Base-by-base conservation (phyloP, 495 filamentous ascomycete species). In the Aspergillus bertholletiae region DNA sequence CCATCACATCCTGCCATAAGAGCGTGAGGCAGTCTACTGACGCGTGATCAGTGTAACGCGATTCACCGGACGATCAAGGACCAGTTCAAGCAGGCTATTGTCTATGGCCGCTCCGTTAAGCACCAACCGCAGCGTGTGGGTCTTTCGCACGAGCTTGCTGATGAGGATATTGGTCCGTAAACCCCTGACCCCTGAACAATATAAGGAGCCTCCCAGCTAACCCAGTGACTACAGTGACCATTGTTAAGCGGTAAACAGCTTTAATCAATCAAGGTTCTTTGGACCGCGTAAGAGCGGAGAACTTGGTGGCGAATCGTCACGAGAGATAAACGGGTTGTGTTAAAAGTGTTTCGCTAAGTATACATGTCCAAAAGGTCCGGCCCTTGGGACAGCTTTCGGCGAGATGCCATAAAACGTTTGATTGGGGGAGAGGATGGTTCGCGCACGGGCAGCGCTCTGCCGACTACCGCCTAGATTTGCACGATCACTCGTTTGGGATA, bases 121-220 rank as follows among this genome's bases (percentile, higher is more conserved):
- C 94, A 98, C 77, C 94, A 98, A 74, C 94, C 94, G 57, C 95
- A 97, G 75, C 83, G 91, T 56, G 94, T 98, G 55, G 94, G 94
- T 51, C 80, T 98, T 54, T 73, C 84, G 20, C 94, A 98, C 71
- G 89, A 96, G 78, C 79, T 98, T 62, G 88, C 83, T 45, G 94
- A 98, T 72, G 94, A 97, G 74, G 94, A 98, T 74, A 96, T 98
- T 70, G 89, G 93, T 96, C 81, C 75, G 87, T 82, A 49, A 48
- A 47, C 47, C 46, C 27, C 18, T 11, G 2, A 59, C n/a, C 41
- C 47, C 37, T 54, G 11, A 34, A 7, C 39, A 32, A 47, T 18
- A 46, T 41, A 32, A 48, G 49, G 34, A 26, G 52, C 53, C 46
- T 43, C 18, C 20, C 62, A 61, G 51, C 76, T 82, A 54, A 81